Evolutionary conservation across 129 eudicot genomes (phyloP), one percentile per base, ranked within the genome.

Genomic region (Silybum marianum): DNA sequence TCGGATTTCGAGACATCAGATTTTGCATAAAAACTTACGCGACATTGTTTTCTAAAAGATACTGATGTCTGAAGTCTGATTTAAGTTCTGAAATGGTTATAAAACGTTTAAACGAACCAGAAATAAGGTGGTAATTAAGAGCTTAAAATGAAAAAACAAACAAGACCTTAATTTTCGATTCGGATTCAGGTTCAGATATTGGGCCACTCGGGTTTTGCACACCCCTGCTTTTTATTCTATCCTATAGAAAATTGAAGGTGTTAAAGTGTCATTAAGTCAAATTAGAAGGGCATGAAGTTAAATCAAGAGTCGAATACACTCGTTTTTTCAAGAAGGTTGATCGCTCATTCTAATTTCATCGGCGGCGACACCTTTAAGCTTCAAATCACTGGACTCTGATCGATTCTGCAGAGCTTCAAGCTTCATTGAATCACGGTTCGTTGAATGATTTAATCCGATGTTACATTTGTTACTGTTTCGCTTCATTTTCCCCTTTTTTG

Each of bases 351-450:
- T 26, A 28, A 12, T 76, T 82, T 82, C 86, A 69, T 26, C 39
- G 72, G 86, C 86, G 81, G 86, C 86, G 72, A 82, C 23, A 42
- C 73, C 73, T 81, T 65, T 25, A 26, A 65, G 79, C 81, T 82
- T 58, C 72, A 36, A 76, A 69, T 67, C 69, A 25, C 81, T 42
- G 40, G 4, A 69, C 63, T 12, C 78, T 73, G 23, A 0, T 81
- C 30, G 76, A 79, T 70, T 51, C 76, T 69, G 42, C 36, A 69
- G 51, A 76, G 51, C 34, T 46, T 79, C 83, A 69, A 34, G 42
- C 25, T 80, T 71, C 77, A 24, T 82, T 14, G 2, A 70, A 83
- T 70, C 73, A 83, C 12, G 82, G 86, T 83, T 38, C 36, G 78
- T 83, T 11, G 18, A 76, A 44, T 69, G 42, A 68, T 68, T 68